phyloP scores from a whole-genome alignment of 2,329 filamentous ascomycete species.

The Colletotrichum siamense region DNA sequence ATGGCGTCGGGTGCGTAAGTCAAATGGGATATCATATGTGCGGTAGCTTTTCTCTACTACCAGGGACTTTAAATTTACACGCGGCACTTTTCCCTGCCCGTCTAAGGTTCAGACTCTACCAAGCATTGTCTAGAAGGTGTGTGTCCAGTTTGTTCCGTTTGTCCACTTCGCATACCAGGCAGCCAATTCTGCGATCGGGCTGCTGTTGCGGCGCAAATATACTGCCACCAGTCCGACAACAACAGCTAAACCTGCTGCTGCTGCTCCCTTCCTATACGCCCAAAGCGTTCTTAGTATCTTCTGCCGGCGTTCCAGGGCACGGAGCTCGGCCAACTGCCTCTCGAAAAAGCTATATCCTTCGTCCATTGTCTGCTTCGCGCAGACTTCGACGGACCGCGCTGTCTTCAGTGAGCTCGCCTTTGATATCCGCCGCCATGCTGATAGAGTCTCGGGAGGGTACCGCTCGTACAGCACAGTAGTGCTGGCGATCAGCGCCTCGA shows the following conservation, averaged over 20 bases:
- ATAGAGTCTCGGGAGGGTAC: conserved; percentile 76
- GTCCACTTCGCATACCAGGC: conserved; percentile 23
- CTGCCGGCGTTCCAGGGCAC: conserved; percentile 64
- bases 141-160: conserved; percentile 14
- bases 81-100: not conserved
- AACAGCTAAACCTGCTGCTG: conserved; percentile 67
- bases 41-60: not conserved
- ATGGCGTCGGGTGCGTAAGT: conserved; percentile 9
- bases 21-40: conserved; percentile 7
- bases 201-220: conserved; percentile 62
- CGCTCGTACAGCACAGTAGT: conserved; percentile 67
- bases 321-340: conserved; percentile 75
- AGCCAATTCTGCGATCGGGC: conserved; percentile 20
- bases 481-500: conserved; percentile 76
- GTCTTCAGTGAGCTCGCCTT: conserved; percentile 85
- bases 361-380: conserved; percentile 61
- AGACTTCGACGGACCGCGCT: conserved; percentile 58
- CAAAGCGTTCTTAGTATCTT: conserved; percentile 58
- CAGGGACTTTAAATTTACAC: not conserved
- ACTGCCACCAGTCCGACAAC: conserved; percentile 72
- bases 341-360: conserved; percentile 74
- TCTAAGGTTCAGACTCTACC: not conserved
- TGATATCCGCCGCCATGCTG: conserved; percentile 76
- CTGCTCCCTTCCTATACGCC: conserved; percentile 69
- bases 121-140: conserved; percentile 7